These are phyloP conservation scores for Pyrenophora teres DNA, from an alignment of 2,329 filamentous ascomycete genomes.

Conservation along the genomic window DNA sequence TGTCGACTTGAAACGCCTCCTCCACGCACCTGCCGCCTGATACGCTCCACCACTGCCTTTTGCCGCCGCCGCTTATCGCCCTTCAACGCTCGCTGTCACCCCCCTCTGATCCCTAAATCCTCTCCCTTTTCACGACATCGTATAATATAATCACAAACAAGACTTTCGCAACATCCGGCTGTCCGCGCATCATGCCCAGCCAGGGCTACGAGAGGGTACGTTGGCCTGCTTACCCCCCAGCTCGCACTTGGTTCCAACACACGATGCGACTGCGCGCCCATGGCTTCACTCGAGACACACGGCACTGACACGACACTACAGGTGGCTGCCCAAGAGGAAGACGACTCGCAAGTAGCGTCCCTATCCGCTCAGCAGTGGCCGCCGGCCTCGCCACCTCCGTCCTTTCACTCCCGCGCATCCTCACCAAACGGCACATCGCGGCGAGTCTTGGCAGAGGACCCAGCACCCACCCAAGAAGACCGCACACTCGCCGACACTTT, in stretches of 20 bases:
- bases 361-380: slow-evolving; percentile 39
- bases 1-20: slow-evolving; percentile 14
- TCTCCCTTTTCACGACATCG: not conserved
- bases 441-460: slow-evolving; percentile 59
- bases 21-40: slow-evolving; percentile 15
- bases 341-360: slow-evolving; percentile 41
- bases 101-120: not conserved
- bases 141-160: not conserved
- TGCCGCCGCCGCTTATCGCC: slow-evolving; percentile 10
- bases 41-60: slow-evolving; percentile 8
- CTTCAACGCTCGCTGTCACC: slow-evolving; percentile 6
- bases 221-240: slow-evolving; percentile 17
- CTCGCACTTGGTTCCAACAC: slow-evolving; percentile 4
- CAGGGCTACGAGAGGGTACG: slow-evolving; percentile 57
- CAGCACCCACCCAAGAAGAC: slow-evolving; percentile 64
- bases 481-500: slow-evolving; percentile 91
- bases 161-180: slow-evolving; percentile 11
- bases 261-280: slow-evolving; percentile 17
- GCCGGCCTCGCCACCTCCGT: slow-evolving; percentile 65
- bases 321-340: slow-evolving; percentile 53
- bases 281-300: slow-evolving; percentile 3
- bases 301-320: slow-evolving; percentile 31
- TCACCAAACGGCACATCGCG: slow-evolving; percentile 60
- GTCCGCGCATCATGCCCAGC: slow-evolving; percentile 48
- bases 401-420: slow-evolving; percentile 84